Evolutionary conservation across 164 flowering plant genomes (phyloP).

Genomic region (Vitis labrusca): DNA sequence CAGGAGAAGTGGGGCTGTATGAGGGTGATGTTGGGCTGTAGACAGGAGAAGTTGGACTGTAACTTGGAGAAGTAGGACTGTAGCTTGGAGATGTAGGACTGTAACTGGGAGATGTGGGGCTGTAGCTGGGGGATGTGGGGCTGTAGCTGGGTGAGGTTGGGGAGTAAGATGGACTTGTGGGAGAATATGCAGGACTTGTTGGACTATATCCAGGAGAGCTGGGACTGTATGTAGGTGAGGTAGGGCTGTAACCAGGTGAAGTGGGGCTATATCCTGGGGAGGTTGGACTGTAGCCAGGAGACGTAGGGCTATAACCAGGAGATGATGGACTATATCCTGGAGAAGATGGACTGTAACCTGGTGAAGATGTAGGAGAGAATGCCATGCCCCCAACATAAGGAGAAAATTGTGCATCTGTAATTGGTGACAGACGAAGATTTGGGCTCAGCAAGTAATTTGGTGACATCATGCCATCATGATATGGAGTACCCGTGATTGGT

Average conservation of each 20-base stretch:
- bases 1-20: slow-evolving; percentile 92
- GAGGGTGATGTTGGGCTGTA: slow-evolving; percentile 95
- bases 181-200: slow-evolving; percentile 84
- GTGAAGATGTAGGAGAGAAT: slow-evolving; percentile 89
- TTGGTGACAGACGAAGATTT: slow-evolving; percentile 71
- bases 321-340: slow-evolving; percentile 94
- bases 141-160: slow-evolving; percentile 60
- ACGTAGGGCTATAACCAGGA: too few species aligned
- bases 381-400: slow-evolving; percentile 94
- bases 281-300: slow-evolving; percentile 87
- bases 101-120: slow-evolving; percentile 51
- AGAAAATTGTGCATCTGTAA: slow-evolving; percentile 83
- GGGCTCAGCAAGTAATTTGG: slow-evolving; percentile 86
- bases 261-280: slow-evolving; percentile 97
- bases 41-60: slow-evolving; percentile 89
- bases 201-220: slow-evolving; percentile 93
- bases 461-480: slow-evolving; percentile 93
- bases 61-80: slow-evolving; percentile 86
- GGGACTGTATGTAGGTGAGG: slow-evolving; percentile 88
- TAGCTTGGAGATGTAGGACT: slow-evolving; percentile 84
- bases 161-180: slow-evolving; percentile 83
- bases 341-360: slow-evolving; percentile 88
- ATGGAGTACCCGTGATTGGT: slow-evolving; percentile 82
- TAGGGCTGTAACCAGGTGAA: slow-evolving; percentile 88
- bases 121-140: slow-evolving; percentile 17